These are phyloP conservation scores for Spathaspora arborariae DNA, from an alignment of 805 yeast species.

Conservation along the genomic window DNA sequence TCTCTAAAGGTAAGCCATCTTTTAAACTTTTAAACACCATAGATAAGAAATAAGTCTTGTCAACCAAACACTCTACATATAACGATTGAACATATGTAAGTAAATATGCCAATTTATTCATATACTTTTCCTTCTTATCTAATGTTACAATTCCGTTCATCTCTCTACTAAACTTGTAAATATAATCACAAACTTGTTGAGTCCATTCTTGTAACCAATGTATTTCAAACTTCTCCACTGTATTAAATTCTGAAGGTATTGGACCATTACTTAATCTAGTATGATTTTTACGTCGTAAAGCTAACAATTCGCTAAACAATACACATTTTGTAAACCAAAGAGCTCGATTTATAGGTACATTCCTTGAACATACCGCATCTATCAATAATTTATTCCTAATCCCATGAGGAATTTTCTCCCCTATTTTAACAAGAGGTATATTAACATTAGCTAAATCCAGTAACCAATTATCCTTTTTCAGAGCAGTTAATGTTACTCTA, in stretches of 20 bases:
- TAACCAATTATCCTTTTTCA: constrained; percentile 82
- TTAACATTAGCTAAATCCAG: constrained; percentile 67
- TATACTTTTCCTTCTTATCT: constrained; percentile 40
- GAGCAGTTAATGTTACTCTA: constrained; percentile 85
- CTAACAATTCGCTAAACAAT: constrained; percentile 63
- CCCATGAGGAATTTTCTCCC: constrained; percentile 88
- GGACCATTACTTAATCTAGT: constrained; percentile 11
- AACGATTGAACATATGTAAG: constrained; percentile 59
- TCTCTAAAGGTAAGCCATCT: constrained; percentile 29
- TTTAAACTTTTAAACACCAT: constrained; percentile 58
- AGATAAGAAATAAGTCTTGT: constrained; percentile 54
- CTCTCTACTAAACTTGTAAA: constrained; percentile 49
- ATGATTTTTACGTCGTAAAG: constrained; percentile 29
- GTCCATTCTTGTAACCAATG: constrained; percentile 90
- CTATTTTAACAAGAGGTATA: constrained; percentile 62
- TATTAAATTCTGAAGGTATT: constrained; percentile 3
- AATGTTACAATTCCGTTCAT: constrained; percentile 19
- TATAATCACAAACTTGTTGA: constrained; percentile 64
- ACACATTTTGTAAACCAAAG: constrained; percentile 90
- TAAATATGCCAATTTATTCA: constrained; percentile 53
- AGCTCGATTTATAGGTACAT: constrained; percentile 76
- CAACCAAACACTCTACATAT: constrained; percentile 65
- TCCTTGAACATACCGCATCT: constrained; percentile 65
- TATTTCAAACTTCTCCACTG: constrained; percentile 35
- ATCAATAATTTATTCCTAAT: constrained; percentile 67